A percentile compares a stretch with the other conserved stretches of the same genome.
Conservation (phyloP, 2,329 filamentous ascomycete genomes). For the Paraconiothyrium brasiliense region DNA sequence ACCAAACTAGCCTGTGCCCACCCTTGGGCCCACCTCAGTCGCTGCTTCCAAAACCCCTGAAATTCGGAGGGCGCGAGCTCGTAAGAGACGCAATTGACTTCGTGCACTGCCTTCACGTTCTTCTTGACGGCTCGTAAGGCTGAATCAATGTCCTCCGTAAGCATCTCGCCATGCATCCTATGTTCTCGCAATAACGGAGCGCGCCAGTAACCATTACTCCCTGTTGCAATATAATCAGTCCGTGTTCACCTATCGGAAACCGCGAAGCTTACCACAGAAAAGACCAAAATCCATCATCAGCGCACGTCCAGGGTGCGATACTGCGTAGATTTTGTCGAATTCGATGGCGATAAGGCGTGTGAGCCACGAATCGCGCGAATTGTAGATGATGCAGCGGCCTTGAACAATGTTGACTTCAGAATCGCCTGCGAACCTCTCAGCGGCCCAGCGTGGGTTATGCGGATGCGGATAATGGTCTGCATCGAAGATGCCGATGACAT, state of each 20-base stretch:
- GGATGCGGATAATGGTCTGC: conserved; percentile 59
- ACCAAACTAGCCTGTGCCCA: conserved; percentile 56
- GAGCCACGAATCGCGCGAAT: conserved; percentile 52
- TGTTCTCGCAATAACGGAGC: conserved; percentile 50
- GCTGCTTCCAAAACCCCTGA: conserved; percentile 56
- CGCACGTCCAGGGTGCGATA: conserved; percentile 56
- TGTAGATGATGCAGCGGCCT: conserved; percentile 59
- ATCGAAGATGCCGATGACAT: conserved; percentile 57
- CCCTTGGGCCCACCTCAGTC: conserved; percentile 57
- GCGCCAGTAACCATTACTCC: conserved; percentile 58
- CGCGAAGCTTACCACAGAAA: conserved; percentile 47
- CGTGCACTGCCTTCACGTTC: conserved; percentile 54
- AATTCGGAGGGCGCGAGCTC: conserved; percentile 56
- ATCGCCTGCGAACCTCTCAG: conserved; percentile 53
- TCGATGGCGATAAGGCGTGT: conserved; percentile 57
- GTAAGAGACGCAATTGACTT: conserved; percentile 56
- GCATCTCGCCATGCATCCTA: conserved; percentile 58
- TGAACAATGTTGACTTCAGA: conserved; percentile 56
- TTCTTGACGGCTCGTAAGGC: conserved; percentile 53
- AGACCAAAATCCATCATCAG: conserved; percentile 57
- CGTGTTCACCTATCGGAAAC: background rate
- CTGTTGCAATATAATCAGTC: conserved; percentile 10
- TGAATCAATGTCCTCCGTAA: conserved; percentile 60
- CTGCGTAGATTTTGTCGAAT: conserved; percentile 60
- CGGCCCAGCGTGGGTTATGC: conserved; percentile 56